Evolutionary conservation across 306 rosid species (phyloP).

Genomic region (Oxytropis ochrocephala): DNA sequence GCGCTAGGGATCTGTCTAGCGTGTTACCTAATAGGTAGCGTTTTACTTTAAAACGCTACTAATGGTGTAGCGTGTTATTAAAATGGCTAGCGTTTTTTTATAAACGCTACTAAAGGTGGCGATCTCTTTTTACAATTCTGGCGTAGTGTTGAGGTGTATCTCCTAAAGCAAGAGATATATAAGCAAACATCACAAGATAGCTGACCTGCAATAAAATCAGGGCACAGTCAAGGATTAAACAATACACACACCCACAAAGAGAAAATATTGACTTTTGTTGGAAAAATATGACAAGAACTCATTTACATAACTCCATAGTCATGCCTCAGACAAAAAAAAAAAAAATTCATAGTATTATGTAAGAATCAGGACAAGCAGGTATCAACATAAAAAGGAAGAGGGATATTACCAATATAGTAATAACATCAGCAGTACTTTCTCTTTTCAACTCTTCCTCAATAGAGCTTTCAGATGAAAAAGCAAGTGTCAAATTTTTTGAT

Average conservation of each 20-base stretch:
- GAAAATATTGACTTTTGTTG: background rate
- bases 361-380: background rate
- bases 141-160: constrained; percentile 64
- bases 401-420: constrained; percentile 74
- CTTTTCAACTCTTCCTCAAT: constrained; percentile 92
- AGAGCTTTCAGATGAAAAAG: constrained; percentile 98
- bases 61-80: no score
- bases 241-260: background rate
- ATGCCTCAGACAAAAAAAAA: no score
- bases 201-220: constrained; percentile 68
- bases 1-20: no score
- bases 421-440: constrained; percentile 94
- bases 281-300: constrained; percentile 7
- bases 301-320: constrained; percentile 16
- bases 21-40: no score
- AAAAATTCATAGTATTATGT: background rate
- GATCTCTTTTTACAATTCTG: no score
- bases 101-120: no score
- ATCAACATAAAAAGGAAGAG: constrained; percentile 5
- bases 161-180: constrained; percentile 94
- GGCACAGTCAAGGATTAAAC: constrained; percentile 13
- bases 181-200: constrained; percentile 96
- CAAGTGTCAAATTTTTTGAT: constrained; percentile 72
- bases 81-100: no score
- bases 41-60: no score